Conservation (phyloP, 2,329 filamentous ascomycete genomes). For the Aspergillus sp. region DNA sequence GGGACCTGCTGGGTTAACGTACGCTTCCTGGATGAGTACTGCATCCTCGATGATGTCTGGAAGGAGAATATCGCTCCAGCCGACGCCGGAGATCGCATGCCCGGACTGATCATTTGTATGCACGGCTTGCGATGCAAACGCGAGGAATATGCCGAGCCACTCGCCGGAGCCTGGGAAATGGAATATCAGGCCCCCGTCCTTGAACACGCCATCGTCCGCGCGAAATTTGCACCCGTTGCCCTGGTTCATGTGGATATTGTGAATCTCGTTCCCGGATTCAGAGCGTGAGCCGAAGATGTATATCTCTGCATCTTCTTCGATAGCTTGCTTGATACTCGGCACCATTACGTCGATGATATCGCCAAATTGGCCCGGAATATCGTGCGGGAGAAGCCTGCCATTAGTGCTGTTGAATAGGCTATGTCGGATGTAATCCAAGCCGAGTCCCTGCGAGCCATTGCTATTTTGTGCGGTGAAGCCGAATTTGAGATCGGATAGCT, state of each 20-base stretch:
- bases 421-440: conserved; percentile 20
- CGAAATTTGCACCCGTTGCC: conserved; percentile 13
- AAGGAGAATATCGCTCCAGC: conserved; percentile 5
- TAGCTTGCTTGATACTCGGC: conserved; percentile 14
- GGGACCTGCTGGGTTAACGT: not conserved
- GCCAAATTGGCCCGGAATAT: conserved; percentile 25
- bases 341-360: conserved; percentile 32
- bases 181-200: conserved; percentile 21
- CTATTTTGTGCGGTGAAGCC: conserved; percentile 15
- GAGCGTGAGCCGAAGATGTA: conserved; percentile 21
- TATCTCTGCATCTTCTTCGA: conserved; percentile 14
- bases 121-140: conserved; percentile 20
- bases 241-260: conserved; percentile 26
- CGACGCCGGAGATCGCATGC: conserved; percentile 3
- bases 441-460: not conserved
- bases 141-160: conserved; percentile 22
- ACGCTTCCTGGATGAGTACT: conserved; percentile 1
- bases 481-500: conserved; percentile 4
- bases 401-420: conserved; percentile 16
- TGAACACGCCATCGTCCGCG: conserved; percentile 16
- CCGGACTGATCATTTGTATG: conserved; percentile 13
- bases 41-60: conserved; percentile 2
- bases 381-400: conserved; percentile 21
- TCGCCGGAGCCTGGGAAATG: conserved; percentile 5
- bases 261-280: conserved; percentile 10